Evolutionary conservation across 495 filamentous ascomycete species (phyloP), one percentile per base, ranked within the genome.

Genomic region (Eremomyces bilateralis): DNA sequence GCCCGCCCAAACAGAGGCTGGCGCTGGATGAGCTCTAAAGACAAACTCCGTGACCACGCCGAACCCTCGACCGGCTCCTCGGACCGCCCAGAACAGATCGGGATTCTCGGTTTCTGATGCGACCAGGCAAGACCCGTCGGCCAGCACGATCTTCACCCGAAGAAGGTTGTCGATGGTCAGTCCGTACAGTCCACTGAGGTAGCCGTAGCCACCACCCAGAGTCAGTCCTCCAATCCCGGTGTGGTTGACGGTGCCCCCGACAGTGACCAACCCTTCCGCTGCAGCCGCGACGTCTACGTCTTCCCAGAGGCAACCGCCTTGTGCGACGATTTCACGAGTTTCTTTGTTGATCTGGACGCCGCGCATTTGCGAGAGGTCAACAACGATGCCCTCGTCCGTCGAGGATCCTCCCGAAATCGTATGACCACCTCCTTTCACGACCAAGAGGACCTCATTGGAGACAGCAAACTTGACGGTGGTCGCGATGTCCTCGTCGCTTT

Each of bases 171-270:
- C 67, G 38, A 67, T 60, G 0, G 53, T 56, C 8, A 68, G 52
- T 10, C 67, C 68, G 38, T 67, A 49, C 20, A 50, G 38, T 1
- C 59, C 59, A 30, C 52, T 55, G 5, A 72, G 50, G 49, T 56
- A 62, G 17, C 67, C 67, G 41, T 67, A 64, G 2, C 69, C 67
- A 0, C 67, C 67, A 3, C 67, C 66, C 1, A 73, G 51, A 0
- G 64, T 69, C 18, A 71, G 45, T 3, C 70, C 69, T 1, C 66
- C 67, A 16, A 73, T 59, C 19, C 70, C 68, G 16, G 63, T 67
- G 37, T 67, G 59, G 41, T 67, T 67, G 13, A 71, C 65, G 0
- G 66, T 71, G 4, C 69, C 69, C 3, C 67, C 69, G 3, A 73
- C 68, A 8, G 59, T 60, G 6, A 65, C 68, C 12, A 73, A 49